Evolutionary conservation across 2,329 filamentous ascomycete species (phyloP).

Genomic region (Phialophora tarda): DNA sequence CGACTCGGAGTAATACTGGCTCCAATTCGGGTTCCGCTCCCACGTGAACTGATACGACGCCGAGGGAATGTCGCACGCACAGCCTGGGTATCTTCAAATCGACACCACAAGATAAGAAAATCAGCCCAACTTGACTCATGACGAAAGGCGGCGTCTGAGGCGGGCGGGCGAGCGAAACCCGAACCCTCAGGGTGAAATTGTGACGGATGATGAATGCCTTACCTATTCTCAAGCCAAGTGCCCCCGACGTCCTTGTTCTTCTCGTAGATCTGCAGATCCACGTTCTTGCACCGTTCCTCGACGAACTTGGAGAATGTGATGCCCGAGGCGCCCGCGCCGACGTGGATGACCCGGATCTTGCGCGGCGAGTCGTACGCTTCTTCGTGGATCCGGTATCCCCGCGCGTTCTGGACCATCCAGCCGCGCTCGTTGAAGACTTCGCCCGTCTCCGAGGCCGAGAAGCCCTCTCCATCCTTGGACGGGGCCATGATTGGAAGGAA

Average conservation of each 20-base stretch:
- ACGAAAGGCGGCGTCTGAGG: slow-evolving; percentile 28
- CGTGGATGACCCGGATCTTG: slow-evolving; percentile 45
- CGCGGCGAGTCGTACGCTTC: slow-evolving; percentile 26
- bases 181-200: background rate
- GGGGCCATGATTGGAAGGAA: slow-evolving; percentile 18
- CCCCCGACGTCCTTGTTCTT: slow-evolving; percentile 43
- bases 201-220: background rate
- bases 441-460: slow-evolving; percentile 19
- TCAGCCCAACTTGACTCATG: background rate
- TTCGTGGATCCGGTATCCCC: slow-evolving; percentile 28
- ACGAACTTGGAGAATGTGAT: slow-evolving; percentile 47
- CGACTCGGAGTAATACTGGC: slow-evolving; percentile 36
- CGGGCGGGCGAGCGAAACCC: slow-evolving; percentile 1
- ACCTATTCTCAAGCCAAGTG: slow-evolving; percentile 44
- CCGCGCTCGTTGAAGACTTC: slow-evolving; percentile 28
- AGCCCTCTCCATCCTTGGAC: slow-evolving; percentile 27
- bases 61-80: slow-evolving; percentile 54
- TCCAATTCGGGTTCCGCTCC: slow-evolving; percentile 35
- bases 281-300: slow-evolving; percentile 27
- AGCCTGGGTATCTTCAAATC: slow-evolving; percentile 46
- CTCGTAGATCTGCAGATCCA: slow-evolving; percentile 41
- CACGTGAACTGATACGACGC: slow-evolving; percentile 41
- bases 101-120: background rate
- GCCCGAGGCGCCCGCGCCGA: slow-evolving; percentile 50
- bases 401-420: slow-evolving; percentile 25